Percentiles rank a stretch among this genome's conserved stretches.
These are phyloP conservation scores for Heliamphora exappendiculata DNA, from an alignment of 148 eudicot species.

Conservation along the genomic window DNA sequence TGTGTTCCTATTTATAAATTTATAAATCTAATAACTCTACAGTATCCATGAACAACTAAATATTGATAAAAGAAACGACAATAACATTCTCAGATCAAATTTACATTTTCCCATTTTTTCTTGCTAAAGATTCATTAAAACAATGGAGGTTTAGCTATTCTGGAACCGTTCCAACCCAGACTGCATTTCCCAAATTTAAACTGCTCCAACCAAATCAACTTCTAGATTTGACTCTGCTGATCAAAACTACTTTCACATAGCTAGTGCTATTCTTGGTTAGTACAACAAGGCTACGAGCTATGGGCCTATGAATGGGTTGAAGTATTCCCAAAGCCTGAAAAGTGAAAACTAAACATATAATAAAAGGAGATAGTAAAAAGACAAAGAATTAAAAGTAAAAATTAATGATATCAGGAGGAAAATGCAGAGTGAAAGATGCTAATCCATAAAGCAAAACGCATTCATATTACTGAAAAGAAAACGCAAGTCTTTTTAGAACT, in stretches of 20 bases:
- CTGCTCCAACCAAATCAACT: too few species aligned
- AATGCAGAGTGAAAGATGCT: background rate
- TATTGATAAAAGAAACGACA: background rate
- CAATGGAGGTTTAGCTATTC: background rate
- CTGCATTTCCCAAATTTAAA: background rate
- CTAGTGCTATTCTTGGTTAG: background rate
- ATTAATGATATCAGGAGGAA: background rate
- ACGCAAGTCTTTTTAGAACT: conserved; percentile 20
- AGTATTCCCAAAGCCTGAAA: conserved; percentile 3
- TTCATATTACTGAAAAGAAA: background rate
- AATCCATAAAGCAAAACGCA: background rate
- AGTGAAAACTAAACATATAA: background rate
- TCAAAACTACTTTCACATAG: background rate
- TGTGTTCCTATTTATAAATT: background rate
- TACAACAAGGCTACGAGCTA: too few species aligned
- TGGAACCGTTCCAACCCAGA: background rate
- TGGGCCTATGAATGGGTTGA: background rate
- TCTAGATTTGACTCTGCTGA: too few species aligned
- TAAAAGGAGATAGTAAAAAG: too few species aligned
- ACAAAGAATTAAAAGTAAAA: background rate
- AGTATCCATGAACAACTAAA: background rate
- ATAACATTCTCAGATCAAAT: background rate
- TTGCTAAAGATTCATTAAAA: background rate
- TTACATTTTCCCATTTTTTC: background rate
- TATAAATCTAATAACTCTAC: background rate